Conservation (phyloP, 257 asterid genomes). For the Nicotiana noctiflora region DNA sequence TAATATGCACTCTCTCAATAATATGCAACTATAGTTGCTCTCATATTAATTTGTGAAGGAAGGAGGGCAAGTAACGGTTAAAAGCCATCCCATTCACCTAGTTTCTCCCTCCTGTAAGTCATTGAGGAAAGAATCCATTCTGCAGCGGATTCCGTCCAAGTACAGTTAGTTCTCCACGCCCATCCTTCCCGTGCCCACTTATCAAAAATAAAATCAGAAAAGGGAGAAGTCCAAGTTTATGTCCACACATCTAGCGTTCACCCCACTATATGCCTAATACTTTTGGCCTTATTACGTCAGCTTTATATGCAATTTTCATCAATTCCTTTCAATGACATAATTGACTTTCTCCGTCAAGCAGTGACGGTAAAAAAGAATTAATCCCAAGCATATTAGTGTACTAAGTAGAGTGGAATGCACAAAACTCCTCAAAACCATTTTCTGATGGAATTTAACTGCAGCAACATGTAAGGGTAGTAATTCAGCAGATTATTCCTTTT, state of each 20-base stretch:
- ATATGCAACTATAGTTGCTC: not conserved
- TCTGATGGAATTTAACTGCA: not conserved
- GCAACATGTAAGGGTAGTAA: not conserved
- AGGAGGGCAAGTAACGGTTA: not conserved
- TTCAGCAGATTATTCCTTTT: not conserved
- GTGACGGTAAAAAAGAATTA: not conserved
- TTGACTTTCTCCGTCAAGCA: not conserved
- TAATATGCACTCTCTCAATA: not conserved
- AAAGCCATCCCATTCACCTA: not conserved
- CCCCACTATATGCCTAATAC: not conserved
- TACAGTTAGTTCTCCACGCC: not conserved
- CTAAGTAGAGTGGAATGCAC: not conserved
- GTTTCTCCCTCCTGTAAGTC: not conserved
- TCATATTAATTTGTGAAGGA: not conserved
- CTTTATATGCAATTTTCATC: not conserved
- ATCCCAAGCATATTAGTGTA: not conserved
- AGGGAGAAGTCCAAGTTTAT: not conserved
- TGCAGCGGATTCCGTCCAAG: not conserved
- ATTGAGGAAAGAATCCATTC: not conserved
- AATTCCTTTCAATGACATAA: not conserved
- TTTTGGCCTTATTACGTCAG: not conserved
- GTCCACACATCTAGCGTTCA: not conserved
- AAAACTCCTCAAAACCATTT: not conserved
- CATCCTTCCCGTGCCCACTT: not conserved
- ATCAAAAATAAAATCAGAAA: not conserved